Evolutionary conservation across 1,284 basidiomycete genomes (phyloP).

Genomic region (Trichosporon coremiiforme): DNA sequence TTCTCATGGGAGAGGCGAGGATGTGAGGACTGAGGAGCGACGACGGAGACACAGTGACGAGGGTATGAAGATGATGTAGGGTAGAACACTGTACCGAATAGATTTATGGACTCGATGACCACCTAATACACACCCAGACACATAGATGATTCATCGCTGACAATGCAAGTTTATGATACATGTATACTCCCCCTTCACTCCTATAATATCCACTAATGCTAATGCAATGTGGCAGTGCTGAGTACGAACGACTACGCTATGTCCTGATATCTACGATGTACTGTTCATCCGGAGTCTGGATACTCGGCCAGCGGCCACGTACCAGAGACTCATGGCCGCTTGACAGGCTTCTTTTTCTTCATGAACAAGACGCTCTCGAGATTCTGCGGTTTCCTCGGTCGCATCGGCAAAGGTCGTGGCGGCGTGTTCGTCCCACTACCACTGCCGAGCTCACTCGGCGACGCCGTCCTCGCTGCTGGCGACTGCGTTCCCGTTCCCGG

Average conservation of each 20-base stretch:
- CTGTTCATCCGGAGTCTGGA: no score
- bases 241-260: no score
- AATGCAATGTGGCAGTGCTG: not conserved
- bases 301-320: no score
- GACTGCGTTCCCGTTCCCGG: no score
- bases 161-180: not conserved
- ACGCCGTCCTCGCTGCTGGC: no score
- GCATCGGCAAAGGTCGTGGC: not conserved
- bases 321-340: not conserved
- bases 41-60: no score
- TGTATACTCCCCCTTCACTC: not conserved
- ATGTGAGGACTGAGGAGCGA: not conserved
- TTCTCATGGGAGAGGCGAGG: not conserved
- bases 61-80: no score
- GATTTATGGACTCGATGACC: not conserved
- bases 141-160: not conserved
- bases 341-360: slow-evolving; percentile 33
- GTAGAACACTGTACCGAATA: no score
- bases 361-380: slow-evolving; percentile 37
- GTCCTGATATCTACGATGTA: not conserved
- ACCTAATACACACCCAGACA: not conserved
- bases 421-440: not conserved
- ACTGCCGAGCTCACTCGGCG: not conserved
- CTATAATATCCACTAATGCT: not conserved
- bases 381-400: slow-evolving; percentile 15